Base-by-base conservation (phyloP, 345 rosid species). In the Erucastrum elatum region DNA sequence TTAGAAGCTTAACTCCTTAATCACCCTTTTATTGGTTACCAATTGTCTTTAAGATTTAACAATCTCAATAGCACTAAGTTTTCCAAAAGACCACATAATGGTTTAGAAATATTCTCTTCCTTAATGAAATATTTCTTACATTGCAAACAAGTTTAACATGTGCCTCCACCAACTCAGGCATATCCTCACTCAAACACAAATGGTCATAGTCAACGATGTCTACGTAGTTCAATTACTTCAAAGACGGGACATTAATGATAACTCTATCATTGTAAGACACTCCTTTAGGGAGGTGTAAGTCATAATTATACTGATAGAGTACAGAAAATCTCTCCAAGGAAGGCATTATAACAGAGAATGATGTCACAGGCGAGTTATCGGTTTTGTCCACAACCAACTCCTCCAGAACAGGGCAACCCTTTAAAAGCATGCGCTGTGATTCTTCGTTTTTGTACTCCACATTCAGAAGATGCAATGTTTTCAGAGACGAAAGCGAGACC, bases 151-250 rank as follows among this genome's bases (percentile, higher is more conserved):
- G 6, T 2, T 65, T 55, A 4, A 75, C 71, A 55, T 66, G 67
- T 11, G 72, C 72, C 66, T 66, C 58, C 11, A 8, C 64, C 71
- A 75, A 2, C 71, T 64, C 72, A n/a, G 72, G 41, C 66, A 75
- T 37, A 66, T 56, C 30, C 44, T 63, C n/a, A 5, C 69, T 64
- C 34, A 26, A 64, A 31, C 15, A 37, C 67, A 10, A 58, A n/a
- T 9, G 41, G 39, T n/a, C 72, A 53, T 3, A 1, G 25, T 39
- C 30, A 41, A 15, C 4, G 15, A 10, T 12, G 27, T 75, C 60
- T 26, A 29, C 63, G 17, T 8, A 11, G 66, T 8, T 11, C 30
- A 75, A 37, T 31, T 56, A 58, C 33, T 49, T 49, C 56, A 49
- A 49, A 49, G 56, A 49, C 56, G 21, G 56, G 56, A 4, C 56